phyloP scores from a whole-genome alignment of 495 filamentous ascomycete genomes.

The Cudoniella acicularis region DNA sequence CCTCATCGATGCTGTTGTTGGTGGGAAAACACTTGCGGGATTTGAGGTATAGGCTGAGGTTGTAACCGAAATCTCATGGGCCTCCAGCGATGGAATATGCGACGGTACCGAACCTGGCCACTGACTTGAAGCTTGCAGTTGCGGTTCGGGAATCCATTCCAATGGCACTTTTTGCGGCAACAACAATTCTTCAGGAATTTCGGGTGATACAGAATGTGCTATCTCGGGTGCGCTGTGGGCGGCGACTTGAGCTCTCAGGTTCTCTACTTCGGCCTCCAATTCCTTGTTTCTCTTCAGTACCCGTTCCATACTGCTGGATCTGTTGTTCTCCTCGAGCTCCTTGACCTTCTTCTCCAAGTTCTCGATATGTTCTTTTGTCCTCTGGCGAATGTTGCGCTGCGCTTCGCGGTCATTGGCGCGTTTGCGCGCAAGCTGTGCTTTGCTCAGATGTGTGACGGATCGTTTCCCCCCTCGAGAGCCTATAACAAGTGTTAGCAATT shows the following conservation, averaged over 20 bases:
- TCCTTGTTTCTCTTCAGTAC: constrained; percentile 49
- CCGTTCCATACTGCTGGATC: constrained; percentile 44
- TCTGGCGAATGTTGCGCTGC: constrained; percentile 78
- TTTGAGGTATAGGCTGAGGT: background rate
- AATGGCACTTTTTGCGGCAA: constrained; percentile 16
- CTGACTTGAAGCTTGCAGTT: background rate
- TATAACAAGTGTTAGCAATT: constrained; percentile 4
- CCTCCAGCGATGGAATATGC: background rate
- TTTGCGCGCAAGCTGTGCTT: constrained; percentile 71
- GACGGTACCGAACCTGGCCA: constrained; percentile 1
- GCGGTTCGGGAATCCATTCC: constrained; percentile 20
- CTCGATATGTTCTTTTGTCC: constrained; percentile 82
- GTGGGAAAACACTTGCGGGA: background rate
- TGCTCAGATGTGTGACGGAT: constrained; percentile 68
- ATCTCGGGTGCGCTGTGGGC: background rate
- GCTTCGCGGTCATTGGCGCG: constrained; percentile 88
- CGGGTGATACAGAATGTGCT: constrained; percentile 2
- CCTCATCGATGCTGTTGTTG: background rate
- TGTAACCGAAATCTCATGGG: background rate
- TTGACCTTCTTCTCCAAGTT: constrained; percentile 67
- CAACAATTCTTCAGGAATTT: constrained; percentile 18
- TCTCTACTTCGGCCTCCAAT: constrained; percentile 49
- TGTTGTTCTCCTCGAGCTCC: constrained; percentile 38
- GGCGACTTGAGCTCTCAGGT: constrained; percentile 39
- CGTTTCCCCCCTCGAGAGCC: constrained; percentile 56